A percentile compares a stretch with the other conserved stretches of the same genome.
phyloP scores from a whole-genome alignment of 2,329 filamentous ascomycete species.

The Botrytis porri region DNA sequence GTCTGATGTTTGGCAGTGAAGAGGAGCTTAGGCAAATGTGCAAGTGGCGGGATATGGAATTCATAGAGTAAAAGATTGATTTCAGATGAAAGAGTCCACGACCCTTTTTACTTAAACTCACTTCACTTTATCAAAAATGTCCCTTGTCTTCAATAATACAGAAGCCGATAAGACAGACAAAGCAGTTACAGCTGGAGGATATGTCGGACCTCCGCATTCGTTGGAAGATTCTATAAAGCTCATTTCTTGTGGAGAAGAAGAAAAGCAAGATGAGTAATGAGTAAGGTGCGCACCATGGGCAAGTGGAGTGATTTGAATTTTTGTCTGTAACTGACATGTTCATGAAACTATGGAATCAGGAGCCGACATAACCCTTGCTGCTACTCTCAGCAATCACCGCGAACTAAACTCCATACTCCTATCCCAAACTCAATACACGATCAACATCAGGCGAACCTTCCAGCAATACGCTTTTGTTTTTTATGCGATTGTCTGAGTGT shows the following conservation, averaged over 20 bases:
- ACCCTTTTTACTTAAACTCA: not conserved
- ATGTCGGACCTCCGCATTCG: not conserved
- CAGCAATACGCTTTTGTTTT: not conserved
- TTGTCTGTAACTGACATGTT: not conserved
- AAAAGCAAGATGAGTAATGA: not conserved
- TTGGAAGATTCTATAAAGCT: not conserved
- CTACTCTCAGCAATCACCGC: not conserved
- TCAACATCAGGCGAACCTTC: not conserved
- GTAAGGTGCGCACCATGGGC: not conserved
- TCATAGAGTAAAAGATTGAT: not conserved
- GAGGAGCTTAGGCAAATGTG: not conserved
- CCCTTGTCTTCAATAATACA: not conserved
- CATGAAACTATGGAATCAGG: not conserved
- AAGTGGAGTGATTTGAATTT: not conserved
- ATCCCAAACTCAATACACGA: not conserved
- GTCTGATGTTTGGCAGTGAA: not conserved
- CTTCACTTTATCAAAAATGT: not conserved
- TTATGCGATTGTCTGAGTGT: not conserved
- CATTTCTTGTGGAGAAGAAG: not conserved
- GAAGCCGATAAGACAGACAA: not conserved
- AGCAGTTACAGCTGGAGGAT: not conserved
- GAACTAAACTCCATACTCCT: not conserved
- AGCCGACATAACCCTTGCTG: not conserved
- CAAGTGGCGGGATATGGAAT: not conserved
- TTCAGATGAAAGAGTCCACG: not conserved